A percentile compares a stretch with the other conserved stretches of the same genome.
Conservation (phyloP, 768 basidiomycete species). For the Amanita thiersii region DNA sequence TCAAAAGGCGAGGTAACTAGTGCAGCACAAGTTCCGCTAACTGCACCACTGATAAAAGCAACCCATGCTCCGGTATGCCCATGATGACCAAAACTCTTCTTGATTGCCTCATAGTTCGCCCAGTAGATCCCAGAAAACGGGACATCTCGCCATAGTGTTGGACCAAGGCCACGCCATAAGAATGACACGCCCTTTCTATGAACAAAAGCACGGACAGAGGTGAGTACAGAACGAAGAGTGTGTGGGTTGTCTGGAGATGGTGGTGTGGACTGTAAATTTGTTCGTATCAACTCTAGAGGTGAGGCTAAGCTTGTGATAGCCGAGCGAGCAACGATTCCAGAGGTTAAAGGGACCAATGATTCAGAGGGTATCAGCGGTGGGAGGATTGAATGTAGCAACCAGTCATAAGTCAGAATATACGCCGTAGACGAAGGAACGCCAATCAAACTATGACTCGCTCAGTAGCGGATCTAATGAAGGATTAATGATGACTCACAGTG, state of each 20-base stretch:
- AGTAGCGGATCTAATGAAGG: neutral
- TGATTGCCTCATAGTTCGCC: conserved; percentile 88
- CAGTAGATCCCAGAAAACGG: conserved; percentile 97
- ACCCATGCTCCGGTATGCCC: conserved; percentile 54
- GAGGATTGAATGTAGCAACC: conserved; percentile 58
- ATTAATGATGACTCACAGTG: conserved; percentile 49
- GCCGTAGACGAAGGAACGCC: conserved; percentile 86
- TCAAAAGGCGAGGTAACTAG: conserved; percentile 93
- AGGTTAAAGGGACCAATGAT: conserved; percentile 59
- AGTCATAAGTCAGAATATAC: conserved; percentile 96
- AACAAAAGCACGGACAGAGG: conserved; percentile 52
- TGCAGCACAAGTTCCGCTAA: conserved; percentile 82
- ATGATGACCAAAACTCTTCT: conserved; percentile 46
- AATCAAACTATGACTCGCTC: conserved; percentile 51
- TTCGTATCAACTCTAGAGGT: conserved; percentile 89
- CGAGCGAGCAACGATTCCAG: conserved; percentile 80
- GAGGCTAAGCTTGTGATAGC: conserved; percentile 72
- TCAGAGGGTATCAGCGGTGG: conserved; percentile 50
- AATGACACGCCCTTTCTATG: conserved; percentile 55
- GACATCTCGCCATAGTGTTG: conserved; percentile 95
- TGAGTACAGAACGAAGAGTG: conserved; percentile 68
- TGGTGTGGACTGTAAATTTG: conserved; percentile 88
- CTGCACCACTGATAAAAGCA: conserved; percentile 85
- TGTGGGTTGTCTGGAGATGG: conserved; percentile 60
- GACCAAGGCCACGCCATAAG: conserved; percentile 86